Base-by-base conservation (phyloP, 306 rosid species). In the Quercus engelmannii region DNA sequence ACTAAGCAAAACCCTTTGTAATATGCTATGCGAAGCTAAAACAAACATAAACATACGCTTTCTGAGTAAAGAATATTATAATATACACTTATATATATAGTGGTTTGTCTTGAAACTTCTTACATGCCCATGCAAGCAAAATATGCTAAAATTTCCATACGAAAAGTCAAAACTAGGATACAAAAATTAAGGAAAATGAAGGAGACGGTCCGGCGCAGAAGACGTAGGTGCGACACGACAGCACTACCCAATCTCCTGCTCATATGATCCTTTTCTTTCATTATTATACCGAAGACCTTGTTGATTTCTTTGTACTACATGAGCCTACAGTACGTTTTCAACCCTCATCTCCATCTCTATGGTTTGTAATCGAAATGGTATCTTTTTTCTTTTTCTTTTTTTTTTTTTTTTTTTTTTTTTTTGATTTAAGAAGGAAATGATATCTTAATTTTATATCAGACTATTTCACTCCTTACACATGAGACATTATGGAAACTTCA, bases 161-260 rank as follows among this genome's bases (percentile, higher is more conserved):
- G 4, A 20, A 65, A 15, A 25, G 18, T 30, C 25, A 30, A 18
- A 23, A 41, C 46, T 20, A 20, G 20, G 65, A 62, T 13, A 33
- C 20, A 41, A 62, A 26, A 25, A 28, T 63, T 9, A 15, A 28
- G 7, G 20, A 30, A 64, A 31, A 17, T 6, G 17, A 28, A 30
- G 70, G 26, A 9, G 17, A 33, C 59, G 2, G 43, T 64, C 18
- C 19, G n/a, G 54, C 54, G 21, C 55, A 12, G 67, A 52, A 3
- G 35, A 67, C 55, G 56, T 30, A 43, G 5, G 15, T 55, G 20
- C 28, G 81, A 78, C 52, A 1, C 35, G 71, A 70, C 76, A 5
- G 17, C 76, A 71, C 81, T 78, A 78, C 9, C 52, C 31, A 10
- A 69, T 57, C 71, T 58, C 17, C 3, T 58, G 58, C 1, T 70